Base-by-base conservation (phyloP, 495 filamentous ascomycete species). In the Penicillium bovifimosum region DNA sequence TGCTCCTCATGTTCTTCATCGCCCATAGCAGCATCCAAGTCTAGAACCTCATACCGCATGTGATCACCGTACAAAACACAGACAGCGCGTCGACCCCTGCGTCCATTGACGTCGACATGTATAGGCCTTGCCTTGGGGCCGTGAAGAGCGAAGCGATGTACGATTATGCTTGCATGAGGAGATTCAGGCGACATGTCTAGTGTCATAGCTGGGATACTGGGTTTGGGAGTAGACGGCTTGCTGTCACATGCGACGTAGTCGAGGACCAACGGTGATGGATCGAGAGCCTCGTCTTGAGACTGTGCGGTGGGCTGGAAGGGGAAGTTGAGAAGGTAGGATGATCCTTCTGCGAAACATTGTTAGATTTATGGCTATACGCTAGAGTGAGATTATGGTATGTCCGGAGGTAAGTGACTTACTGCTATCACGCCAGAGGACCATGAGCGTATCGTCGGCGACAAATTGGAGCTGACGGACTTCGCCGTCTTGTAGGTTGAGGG, bases 41-140 rank as follows among this genome's bases (percentile, higher is more conserved):
- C 79, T 48, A 82, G 73, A 7, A 84, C 73, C 31, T 78, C 74
- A 58, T 84, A 85, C 40, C 73, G 74, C 62, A 77, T 61, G 14
- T 63, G 65, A 57, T 84, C 80, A 10, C 74, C 71, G 50, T 80
- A 80, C 45, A 85, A 55, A 18, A 82, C 77, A 56, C 78, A 83
- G 3, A 80, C 68, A 18, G 76, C 77, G 45, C 80, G 66, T 24
- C 80, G 72, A 2, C 72, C 76, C 27, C 71, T 73, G 11, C 74
- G 71, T 17, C 81, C 80, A 58, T 84, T 84, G 17, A 82, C 71
- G 38, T 77, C 73, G 16, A 85, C 49, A 50, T 67, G 54, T 8
- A 69, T 44, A 3, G 82, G 79, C 17, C 59, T 70, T 40, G 76
- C 63, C 34, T 69, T 74, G 5, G 61, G 41, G 10, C 75, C 75